These are phyloP conservation scores for Ophiostoma australiae DNA, from an alignment of 2,329 filamentous ascomycete species.

Conservation along the genomic window DNA sequence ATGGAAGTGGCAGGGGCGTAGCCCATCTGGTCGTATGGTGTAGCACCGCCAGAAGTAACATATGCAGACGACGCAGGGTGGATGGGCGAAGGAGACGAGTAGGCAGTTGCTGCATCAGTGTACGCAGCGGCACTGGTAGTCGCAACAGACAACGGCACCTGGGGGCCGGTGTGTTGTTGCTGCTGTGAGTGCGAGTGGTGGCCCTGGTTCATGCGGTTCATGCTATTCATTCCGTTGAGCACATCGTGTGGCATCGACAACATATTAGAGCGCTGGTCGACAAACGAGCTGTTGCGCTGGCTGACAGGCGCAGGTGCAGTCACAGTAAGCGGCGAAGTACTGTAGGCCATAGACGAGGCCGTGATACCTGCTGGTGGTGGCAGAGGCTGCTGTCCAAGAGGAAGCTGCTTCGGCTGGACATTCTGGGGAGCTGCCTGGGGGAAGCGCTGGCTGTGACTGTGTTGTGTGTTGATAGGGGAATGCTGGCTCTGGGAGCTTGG, in stretches of 20 bases:
- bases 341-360: slow-evolving; percentile 14
- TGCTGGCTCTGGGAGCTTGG: slow-evolving; percentile 19
- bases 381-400: slow-evolving; percentile 13
- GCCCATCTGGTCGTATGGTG: slow-evolving; percentile 66
- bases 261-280: slow-evolving; percentile 14
- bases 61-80: slow-evolving; percentile 8
- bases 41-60: slow-evolving; percentile 7
- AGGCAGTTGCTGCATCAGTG: slow-evolving; percentile 39
- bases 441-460: slow-evolving; percentile 5
- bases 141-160: slow-evolving; percentile 6
- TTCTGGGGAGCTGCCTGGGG: neutral
- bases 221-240: neutral
- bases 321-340: neutral
- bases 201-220: slow-evolving; percentile 15
- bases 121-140: slow-evolving; percentile 13
- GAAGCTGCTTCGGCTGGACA: slow-evolving; percentile 3
- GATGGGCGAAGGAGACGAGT: slow-evolving; percentile 54
- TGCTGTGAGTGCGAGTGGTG: slow-evolving; percentile 17
- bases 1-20: slow-evolving; percentile 66
- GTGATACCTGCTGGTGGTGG: slow-evolving; percentile 11
- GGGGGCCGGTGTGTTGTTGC: slow-evolving; percentile 30
- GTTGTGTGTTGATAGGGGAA: slow-evolving; percentile 50
- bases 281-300: slow-evolving; percentile 9
- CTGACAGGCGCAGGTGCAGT: neutral
- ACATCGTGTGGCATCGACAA: slow-evolving; percentile 14